A percentile compares a stretch with the other conserved stretches of the same genome.
These are phyloP conservation scores for Aspergillus japonicus DNA, from an alignment of 2,329 filamentous ascomycete genomes.

Conservation along the genomic window DNA sequence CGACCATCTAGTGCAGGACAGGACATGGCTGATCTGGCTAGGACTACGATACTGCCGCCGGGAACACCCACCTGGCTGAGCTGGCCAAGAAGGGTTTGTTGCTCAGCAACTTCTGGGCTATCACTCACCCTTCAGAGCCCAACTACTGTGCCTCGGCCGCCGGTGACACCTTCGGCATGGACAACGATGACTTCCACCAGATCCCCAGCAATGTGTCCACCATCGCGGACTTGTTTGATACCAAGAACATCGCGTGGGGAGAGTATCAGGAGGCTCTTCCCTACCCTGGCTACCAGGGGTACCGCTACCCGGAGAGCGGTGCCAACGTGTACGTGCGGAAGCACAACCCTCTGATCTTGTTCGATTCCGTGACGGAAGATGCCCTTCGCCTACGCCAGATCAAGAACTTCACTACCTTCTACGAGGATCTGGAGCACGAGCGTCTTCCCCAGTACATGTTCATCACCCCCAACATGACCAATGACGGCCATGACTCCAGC, in stretches of 20 bases:
- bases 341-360: slow-evolving; percentile 69
- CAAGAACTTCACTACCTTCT: slow-evolving; percentile 72
- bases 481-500: slow-evolving; percentile 72
- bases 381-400: slow-evolving; percentile 62
- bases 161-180: slow-evolving; percentile 72
- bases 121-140: slow-evolving; percentile 72
- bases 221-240: slow-evolving; percentile 67
- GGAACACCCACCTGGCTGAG: slow-evolving; percentile 49
- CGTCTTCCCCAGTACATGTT: slow-evolving; percentile 68
- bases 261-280: slow-evolving; percentile 78
- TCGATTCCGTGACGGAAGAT: slow-evolving; percentile 61
- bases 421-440: slow-evolving; percentile 62
- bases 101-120: slow-evolving; percentile 58
- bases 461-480: slow-evolving; percentile 55
- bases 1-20: background rate
- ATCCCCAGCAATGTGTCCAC: slow-evolving; percentile 63
- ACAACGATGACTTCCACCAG: slow-evolving; percentile 63
- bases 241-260: slow-evolving; percentile 64
- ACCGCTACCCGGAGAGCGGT: slow-evolving; percentile 57
- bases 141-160: slow-evolving; percentile 70
- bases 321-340: slow-evolving; percentile 79
- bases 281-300: slow-evolving; percentile 69
- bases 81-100: slow-evolving; percentile 54
- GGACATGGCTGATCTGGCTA: slow-evolving; percentile 8
- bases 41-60: slow-evolving; percentile 62